Evolutionary conservation across 225 moss, liverwort and hornwort species (phyloP), one percentile per base, ranked within the genome.

Genomic region (Physcomitrellopsis africana): DNA sequence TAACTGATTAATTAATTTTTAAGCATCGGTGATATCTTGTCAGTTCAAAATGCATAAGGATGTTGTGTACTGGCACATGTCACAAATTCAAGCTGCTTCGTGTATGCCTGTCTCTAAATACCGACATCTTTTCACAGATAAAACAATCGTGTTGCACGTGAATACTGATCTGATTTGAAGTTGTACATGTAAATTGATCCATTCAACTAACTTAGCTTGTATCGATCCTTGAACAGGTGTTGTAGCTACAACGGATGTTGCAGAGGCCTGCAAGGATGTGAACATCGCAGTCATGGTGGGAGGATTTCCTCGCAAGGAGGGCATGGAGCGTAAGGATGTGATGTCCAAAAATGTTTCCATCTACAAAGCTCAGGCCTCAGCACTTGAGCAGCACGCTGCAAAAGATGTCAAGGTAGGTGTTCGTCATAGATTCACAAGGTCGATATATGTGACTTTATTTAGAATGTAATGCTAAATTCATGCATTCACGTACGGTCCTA

Each of bases 291-390:
- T 97, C 26, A 97, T 97, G 97, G 97, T 97, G 22, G 97, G 97
- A 80, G 97, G 97, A 12, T 97, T 97, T 66, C 97, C 97, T 16
- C 86, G 97, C 71, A 97, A 97, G 87, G 97, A 97, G 75, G 97
- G 97, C 16, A 97, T 97, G 97, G 97, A 97, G 76, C 89, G 97
- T 10, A 97, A 97, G 85, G 97, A 97, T 82, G 97, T 97, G 59
- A 97, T 97, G 97, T 90, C 97, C 22, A 97, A 94, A 81, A 97
- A 97, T 67, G 97, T 97, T 44, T 97, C 97, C 67, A 97, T 97
- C 72, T 97, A 97, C 82, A 97, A 97, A 75, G 93, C 87, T n/a
- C 97, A 97, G 75, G 97, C 97, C 53, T 97, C 97, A 32, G 94
- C 97, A 72, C 87, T 97, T 53, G 97, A 97, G 81, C 73, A 93